A percentile compares a stretch with the other conserved stretches of the same genome.
Evolutionary conservation across 2,329 filamentous ascomycete genomes (phyloP).

Genomic region (Claviceps monticola): DNA sequence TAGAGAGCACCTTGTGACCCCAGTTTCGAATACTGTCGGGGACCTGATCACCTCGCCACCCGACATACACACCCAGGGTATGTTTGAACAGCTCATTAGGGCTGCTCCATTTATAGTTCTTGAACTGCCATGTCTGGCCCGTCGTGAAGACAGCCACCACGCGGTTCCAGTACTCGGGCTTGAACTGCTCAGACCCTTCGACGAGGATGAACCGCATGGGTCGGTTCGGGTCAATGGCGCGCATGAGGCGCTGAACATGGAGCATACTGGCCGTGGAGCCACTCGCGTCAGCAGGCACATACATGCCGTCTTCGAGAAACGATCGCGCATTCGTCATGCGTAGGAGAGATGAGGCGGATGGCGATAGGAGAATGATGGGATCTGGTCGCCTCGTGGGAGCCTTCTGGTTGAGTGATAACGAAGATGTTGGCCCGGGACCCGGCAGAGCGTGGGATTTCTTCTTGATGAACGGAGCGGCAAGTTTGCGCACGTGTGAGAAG

Average conservation of each 20-base stretch:
- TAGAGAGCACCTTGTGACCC: constrained; percentile 70
- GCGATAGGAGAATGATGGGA: constrained; percentile 93
- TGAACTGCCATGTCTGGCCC: constrained; percentile 96
- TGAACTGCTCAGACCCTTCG: constrained; percentile 86
- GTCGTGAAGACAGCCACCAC: constrained; percentile 96
- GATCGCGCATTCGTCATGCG: constrained; percentile 92
- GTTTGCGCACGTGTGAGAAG: constrained; percentile 85
- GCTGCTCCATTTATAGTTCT: constrained; percentile 90
- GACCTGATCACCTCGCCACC: constrained; percentile 72
- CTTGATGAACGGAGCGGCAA: constrained; percentile 62
- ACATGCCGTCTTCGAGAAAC: constrained; percentile 78
- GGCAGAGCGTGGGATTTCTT: constrained; percentile 35
- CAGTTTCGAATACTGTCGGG: constrained; percentile 70
- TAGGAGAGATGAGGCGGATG: constrained; percentile 85
- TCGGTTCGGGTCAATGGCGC: constrained; percentile 52
- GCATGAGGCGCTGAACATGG: constrained; percentile 67
- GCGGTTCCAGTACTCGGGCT: constrained; percentile 92
- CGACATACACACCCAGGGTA: constrained; percentile 75
- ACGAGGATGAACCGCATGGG: constrained; percentile 91
- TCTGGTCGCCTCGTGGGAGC: constrained; percentile 40
- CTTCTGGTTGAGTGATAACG: constrained; percentile 42
- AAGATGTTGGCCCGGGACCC: constrained; percentile 26
- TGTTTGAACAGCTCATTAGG: constrained; percentile 83
- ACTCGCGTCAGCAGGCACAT: constrained; percentile 60
- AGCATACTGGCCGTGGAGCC: constrained; percentile 62